Evolutionary conservation across 2,329 filamentous ascomycete genomes (phyloP).

Genomic region (Xylaria sp.): DNA sequence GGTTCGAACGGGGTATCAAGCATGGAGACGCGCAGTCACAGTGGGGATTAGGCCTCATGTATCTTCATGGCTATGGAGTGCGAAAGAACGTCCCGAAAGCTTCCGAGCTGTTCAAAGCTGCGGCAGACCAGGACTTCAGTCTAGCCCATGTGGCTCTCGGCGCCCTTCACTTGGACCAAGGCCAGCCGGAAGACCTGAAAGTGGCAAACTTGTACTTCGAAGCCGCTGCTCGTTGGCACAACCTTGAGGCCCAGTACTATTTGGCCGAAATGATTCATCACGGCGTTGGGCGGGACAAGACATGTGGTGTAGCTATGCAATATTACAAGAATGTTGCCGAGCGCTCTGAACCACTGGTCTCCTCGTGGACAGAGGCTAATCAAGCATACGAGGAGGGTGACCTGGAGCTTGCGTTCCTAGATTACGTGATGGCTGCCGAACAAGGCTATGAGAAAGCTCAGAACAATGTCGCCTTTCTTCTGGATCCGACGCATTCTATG

Average conservation of each 20-base stretch:
- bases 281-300: constrained; percentile 81
- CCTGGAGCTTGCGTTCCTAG: constrained; percentile 80
- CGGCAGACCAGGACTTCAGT: constrained; percentile 84
- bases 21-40: constrained; percentile 86
- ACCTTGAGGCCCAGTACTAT: constrained; percentile 92
- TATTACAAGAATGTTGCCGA: constrained; percentile 88
- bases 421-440: constrained; percentile 88
- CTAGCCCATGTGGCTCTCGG: constrained; percentile 86
- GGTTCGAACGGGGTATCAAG: constrained; percentile 83
- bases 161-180: constrained; percentile 86
- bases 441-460: constrained; percentile 92
- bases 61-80: constrained; percentile 78
- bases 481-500: constrained; percentile 77
- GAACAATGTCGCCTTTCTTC: constrained; percentile 87
- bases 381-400: constrained; percentile 83
- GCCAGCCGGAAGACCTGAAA: constrained; percentile 73
- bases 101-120: constrained; percentile 78
- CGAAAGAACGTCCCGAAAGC: constrained; percentile 76
- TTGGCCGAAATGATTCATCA: constrained; percentile 87
- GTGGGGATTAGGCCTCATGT: constrained; percentile 85
- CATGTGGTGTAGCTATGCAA: constrained; percentile 78
- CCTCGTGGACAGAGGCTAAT: constrained; percentile 85
- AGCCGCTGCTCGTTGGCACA: constrained; percentile 81
- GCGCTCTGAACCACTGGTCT: constrained; percentile 77
- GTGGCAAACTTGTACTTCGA: constrained; percentile 89